These are phyloP conservation scores for Colletotrichum chlorophyti DNA, from an alignment of 2,329 filamentous ascomycete species.

Conservation along the genomic window DNA sequence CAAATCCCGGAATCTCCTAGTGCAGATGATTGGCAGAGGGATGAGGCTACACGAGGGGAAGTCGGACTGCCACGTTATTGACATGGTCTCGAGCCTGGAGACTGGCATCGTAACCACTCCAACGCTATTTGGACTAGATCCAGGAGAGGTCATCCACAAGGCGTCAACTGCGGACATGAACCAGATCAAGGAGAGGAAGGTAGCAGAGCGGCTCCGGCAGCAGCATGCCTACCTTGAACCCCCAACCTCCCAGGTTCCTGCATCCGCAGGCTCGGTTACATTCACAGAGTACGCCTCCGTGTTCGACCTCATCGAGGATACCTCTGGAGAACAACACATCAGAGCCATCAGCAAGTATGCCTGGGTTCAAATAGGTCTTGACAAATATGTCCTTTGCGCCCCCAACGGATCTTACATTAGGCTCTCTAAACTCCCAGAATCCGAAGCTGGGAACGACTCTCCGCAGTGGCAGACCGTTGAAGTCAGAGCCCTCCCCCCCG, in stretches of 20 bases:
- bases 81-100: constrained; percentile 88
- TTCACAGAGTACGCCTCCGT: constrained; percentile 94
- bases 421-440: constrained; percentile 52
- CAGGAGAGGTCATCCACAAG: constrained; percentile 75
- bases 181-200: constrained; percentile 55
- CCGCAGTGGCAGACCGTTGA: constrained; percentile 53
- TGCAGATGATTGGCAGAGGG: constrained; percentile 97
- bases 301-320: constrained; percentile 88
- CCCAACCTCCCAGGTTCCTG: not conserved
- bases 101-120: constrained; percentile 89
- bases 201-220: constrained; percentile 47
- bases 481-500: constrained; percentile 53
- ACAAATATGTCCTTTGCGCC: constrained; percentile 75
- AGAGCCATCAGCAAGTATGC: constrained; percentile 75
- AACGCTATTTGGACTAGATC: constrained; percentile 91
- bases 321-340: constrained; percentile 79
- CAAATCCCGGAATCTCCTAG: constrained; percentile 87
- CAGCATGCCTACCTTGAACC: constrained; percentile 27
- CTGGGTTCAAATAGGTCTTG: constrained; percentile 81
- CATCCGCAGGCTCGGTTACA: constrained; percentile 58
- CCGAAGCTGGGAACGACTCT: not conserved
- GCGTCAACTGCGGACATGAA: constrained; percentile 69
- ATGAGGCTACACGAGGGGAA: constrained; percentile 85
- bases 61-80: constrained; percentile 90
- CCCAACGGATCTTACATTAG: constrained; percentile 67